Conservation (phyloP, 2,329 filamentous ascomycete genomes). For the Rhynchosporium graminicola region DNA sequence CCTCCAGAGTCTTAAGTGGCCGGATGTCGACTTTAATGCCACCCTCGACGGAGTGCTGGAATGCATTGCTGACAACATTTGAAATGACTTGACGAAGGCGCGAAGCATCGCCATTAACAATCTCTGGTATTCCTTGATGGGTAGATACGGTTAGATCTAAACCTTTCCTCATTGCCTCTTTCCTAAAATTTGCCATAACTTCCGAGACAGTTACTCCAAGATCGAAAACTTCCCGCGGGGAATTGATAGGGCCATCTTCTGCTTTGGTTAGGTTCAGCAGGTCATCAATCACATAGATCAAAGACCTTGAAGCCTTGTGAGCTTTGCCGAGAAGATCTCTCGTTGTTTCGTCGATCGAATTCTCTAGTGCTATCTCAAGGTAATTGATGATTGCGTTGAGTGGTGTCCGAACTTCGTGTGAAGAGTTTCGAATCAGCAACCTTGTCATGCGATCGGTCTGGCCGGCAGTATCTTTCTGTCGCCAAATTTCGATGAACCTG, state of each 20-base stretch:
- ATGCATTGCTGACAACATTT: constrained; percentile 82
- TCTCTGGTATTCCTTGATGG: constrained; percentile 66
- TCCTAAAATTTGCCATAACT: constrained; percentile 71
- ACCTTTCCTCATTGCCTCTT: constrained; percentile 74
- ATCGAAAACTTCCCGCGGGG: constrained; percentile 81
- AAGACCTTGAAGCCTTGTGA: constrained; percentile 86
- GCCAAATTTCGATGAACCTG: constrained; percentile 91
- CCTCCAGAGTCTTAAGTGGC: constrained; percentile 54
- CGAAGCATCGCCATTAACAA: constrained; percentile 76
- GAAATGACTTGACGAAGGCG: constrained; percentile 77
- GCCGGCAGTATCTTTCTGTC: constrained; percentile 82
- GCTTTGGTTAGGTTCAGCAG: constrained; percentile 85
- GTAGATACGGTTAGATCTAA: constrained; percentile 69
- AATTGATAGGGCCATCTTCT: constrained; percentile 74
- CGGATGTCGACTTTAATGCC: constrained; percentile 71
- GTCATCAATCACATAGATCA: constrained; percentile 94
- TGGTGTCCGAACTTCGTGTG: constrained; percentile 87
- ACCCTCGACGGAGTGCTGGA: constrained; percentile 72
- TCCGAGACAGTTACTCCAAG: constrained; percentile 69
- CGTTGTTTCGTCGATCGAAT: constrained; percentile 75
- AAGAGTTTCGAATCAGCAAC: constrained; percentile 80
- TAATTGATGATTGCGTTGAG: constrained; percentile 95
- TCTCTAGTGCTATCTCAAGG: constrained; percentile 85
- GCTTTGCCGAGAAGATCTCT: constrained; percentile 81
- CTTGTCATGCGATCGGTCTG: constrained; percentile 80